These are phyloP conservation scores for Gardenia jasminoides DNA, from an alignment of 257 asterid genomes.

Conservation along the genomic window DNA sequence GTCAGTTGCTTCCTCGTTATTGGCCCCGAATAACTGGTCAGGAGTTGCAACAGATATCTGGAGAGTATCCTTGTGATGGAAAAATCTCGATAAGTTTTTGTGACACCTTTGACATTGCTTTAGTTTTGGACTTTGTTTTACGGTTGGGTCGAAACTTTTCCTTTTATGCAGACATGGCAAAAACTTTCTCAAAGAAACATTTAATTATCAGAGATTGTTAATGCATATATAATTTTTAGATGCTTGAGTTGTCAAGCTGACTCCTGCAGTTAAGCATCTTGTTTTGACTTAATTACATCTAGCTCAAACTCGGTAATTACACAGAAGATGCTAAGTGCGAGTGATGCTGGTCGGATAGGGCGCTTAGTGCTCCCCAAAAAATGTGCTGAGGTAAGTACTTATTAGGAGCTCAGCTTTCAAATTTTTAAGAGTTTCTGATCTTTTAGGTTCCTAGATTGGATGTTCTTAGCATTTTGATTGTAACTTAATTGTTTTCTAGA, in stretches of 20 bases:
- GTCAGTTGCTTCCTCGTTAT: conserved; percentile 68
- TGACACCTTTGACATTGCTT: neutral
- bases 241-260: neutral
- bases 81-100: neutral
- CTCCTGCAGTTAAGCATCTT: neutral
- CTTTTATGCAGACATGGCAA: neutral
- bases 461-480: neutral
- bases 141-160: neutral
- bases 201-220: neutral
- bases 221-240: neutral
- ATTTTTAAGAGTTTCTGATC: neutral
- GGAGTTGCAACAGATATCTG: conserved; percentile 66
- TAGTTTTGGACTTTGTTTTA: neutral
- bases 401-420: neutral
- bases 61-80: conserved; percentile 64
- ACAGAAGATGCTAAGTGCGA: conserved; percentile 91
- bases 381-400: conserved; percentile 86
- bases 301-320: conserved; percentile 70
- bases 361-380: conserved; percentile 92
- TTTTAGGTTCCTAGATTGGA: neutral
- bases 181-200: neutral
- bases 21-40: conserved; percentile 64
- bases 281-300: conserved; percentile 45
- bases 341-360: conserved; percentile 94
- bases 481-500: neutral